Conservation (phyloP, 2,329 filamentous ascomycete genomes). For the Stagonosporopsis cucurbitacearum region DNA sequence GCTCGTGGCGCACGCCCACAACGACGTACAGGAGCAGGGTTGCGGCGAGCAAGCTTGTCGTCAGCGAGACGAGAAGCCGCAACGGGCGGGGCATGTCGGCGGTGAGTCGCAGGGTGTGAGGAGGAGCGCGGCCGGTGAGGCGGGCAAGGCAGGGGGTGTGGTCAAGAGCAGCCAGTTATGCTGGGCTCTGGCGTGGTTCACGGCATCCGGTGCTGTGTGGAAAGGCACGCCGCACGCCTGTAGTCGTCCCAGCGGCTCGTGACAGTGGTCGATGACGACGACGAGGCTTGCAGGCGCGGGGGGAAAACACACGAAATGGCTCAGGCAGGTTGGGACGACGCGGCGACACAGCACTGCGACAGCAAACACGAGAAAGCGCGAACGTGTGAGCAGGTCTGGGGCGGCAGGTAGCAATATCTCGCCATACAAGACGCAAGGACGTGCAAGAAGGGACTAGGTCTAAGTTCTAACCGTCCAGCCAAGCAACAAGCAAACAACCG, state of each 20-base stretch:
- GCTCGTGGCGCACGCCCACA: conserved; percentile 30
- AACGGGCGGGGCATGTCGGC: conserved; percentile 45
- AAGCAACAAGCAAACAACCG: conserved; percentile 19
- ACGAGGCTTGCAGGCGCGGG: conserved; percentile 14
- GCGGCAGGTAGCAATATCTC: neutral
- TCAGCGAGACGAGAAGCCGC: conserved; percentile 50
- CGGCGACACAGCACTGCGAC: conserved; percentile 13
- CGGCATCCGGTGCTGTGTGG: conserved; percentile 14
- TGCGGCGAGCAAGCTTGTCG: conserved; percentile 52
- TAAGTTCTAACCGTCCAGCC: neutral
- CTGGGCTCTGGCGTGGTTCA: conserved; percentile 19
- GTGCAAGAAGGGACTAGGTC: conserved; percentile 12
- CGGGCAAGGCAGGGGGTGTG: neutral
- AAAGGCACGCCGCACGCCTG: conserved; percentile 6
- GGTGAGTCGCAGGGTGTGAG: conserved; percentile 8
- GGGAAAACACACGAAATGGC: conserved; percentile 11
- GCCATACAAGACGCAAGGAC: conserved; percentile 16
- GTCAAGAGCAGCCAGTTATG: conserved; percentile 33
- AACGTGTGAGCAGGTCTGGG: neutral
- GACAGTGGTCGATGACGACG: conserved; percentile 16
- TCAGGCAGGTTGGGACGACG: neutral
- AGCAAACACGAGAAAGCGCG: neutral
- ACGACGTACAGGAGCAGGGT: conserved; percentile 53
- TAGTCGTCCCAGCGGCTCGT: conserved; percentile 13
- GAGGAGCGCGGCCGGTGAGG: conserved; percentile 1